These are phyloP conservation scores for Miamiensis avidus DNA, from an alignment of 169 alveolate genomes.

Conservation along the genomic window DNA sequence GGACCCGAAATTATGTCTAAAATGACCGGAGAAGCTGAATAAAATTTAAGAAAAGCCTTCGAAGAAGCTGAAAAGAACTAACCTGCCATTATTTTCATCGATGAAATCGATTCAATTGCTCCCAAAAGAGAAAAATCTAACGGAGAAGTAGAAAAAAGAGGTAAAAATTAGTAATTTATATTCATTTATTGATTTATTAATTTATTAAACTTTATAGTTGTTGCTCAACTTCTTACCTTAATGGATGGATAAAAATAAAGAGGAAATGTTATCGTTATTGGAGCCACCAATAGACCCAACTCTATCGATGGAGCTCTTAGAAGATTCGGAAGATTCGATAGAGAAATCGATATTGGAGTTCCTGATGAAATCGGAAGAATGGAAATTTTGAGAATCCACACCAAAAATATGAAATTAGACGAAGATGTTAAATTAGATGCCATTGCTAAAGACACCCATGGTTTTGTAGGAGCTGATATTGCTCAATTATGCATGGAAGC, in stretches of 20 bases:
- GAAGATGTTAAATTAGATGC: slow-evolving; percentile 98
- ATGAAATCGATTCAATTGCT: slow-evolving; percentile 99
- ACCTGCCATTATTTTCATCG: slow-evolving; percentile 99
- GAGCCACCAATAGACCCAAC: slow-evolving; percentile 99
- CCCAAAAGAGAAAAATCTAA: slow-evolving; percentile 99
- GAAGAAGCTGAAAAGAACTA: slow-evolving; percentile 98
- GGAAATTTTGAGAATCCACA: slow-evolving; percentile 98
- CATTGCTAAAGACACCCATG: slow-evolving; percentile 98
- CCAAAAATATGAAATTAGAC: slow-evolving; percentile 98
- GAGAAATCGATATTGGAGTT: slow-evolving; percentile 99
- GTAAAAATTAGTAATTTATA: no score
- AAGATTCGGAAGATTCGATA: slow-evolving; percentile 98
- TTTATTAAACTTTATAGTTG: no score
- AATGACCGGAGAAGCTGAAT: slow-evolving; percentile 99
- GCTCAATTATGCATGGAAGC: slow-evolving; percentile 95
- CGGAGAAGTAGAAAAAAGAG: slow-evolving; percentile 99
- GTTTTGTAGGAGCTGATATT: slow-evolving; percentile 93
- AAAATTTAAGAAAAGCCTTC: slow-evolving; percentile 97
- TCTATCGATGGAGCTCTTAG: slow-evolving; percentile 99
- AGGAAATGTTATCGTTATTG: slow-evolving; percentile 99
- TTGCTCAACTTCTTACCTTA: slow-evolving; percentile 97
- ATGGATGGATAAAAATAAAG: slow-evolving; percentile 99
- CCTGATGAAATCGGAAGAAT: slow-evolving; percentile 99
- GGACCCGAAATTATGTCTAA: slow-evolving; percentile 99
- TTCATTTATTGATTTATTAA: no score